Percentiles rank a stretch among this genome's conserved stretches.
phyloP scores from a whole-genome alignment of 2,329 filamentous ascomycete genomes.

The Diaporthe vexans region DNA sequence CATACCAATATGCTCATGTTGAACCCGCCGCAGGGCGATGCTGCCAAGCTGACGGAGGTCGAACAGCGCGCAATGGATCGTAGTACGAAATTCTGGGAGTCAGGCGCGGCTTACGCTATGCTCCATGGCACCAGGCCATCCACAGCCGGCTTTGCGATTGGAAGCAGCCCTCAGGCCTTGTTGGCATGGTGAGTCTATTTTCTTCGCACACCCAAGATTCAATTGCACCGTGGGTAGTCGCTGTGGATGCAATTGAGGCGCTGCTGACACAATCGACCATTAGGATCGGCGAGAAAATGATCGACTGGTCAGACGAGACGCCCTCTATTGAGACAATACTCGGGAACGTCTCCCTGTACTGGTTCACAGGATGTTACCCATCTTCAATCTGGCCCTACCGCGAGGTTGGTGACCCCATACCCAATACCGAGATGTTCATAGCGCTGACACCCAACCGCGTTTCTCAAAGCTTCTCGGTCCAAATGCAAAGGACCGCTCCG shows the following conservation, averaged over 20 bases:
- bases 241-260: not conserved
- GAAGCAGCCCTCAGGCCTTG: slow-evolving; percentile 67
- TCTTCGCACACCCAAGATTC: not conserved
- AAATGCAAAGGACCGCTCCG: not conserved
- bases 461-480: not conserved
- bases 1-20: slow-evolving; percentile 11
- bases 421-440: not conserved
- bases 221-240: too few relatives aligned
- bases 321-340: slow-evolving; percentile 59
- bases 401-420: slow-evolving; percentile 39
- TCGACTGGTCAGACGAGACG: slow-evolving; percentile 64
- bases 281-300: slow-evolving; percentile 68
- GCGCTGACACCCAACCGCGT: not conserved
- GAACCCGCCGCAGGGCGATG: slow-evolving; percentile 12
- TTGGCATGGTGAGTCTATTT: slow-evolving; percentile 60
- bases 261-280: not conserved
- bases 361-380: slow-evolving; percentile 65
- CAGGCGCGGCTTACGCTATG: slow-evolving; percentile 63
- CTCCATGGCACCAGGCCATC: slow-evolving; percentile 68
- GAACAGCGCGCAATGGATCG: slow-evolving; percentile 57
- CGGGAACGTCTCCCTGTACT: slow-evolving; percentile 66
- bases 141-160: slow-evolving; percentile 69
- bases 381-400: slow-evolving; percentile 66
- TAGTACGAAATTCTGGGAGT: slow-evolving; percentile 54
- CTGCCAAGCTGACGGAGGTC: slow-evolving; percentile 39